A percentile compares a stretch with the other conserved stretches of the same genome.
Evolutionary conservation across 2,329 filamentous ascomycete genomes (phyloP).

Genomic region (Pleoardoris graminearum): DNA sequence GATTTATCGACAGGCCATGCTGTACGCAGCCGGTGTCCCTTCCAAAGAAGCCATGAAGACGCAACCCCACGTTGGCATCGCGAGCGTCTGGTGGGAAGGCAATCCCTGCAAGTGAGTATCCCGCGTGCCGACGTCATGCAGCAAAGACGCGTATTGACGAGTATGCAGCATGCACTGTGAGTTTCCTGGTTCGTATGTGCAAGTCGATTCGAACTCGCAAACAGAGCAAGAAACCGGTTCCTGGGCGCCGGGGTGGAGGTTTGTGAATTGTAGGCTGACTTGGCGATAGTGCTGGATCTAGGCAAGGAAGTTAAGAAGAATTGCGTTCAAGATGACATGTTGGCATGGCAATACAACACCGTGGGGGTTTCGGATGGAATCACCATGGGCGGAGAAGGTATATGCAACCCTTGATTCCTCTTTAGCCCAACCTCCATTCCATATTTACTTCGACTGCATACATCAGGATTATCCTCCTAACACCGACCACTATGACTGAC

Average conservation of each 20-base stretch:
- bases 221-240: too few species aligned
- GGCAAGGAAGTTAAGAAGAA: slow-evolving; percentile 85
- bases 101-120: slow-evolving; percentile 86
- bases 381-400: slow-evolving; percentile 91
- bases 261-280: slow-evolving; percentile 4
- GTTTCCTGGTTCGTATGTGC: slow-evolving; percentile 20
- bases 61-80: slow-evolving; percentile 86
- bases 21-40: slow-evolving; percentile 89
- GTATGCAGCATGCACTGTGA: slow-evolving; percentile 54
- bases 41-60: slow-evolving; percentile 84
- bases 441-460: neutral
- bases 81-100: slow-evolving; percentile 96
- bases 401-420: slow-evolving; percentile 36
- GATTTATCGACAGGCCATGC: slow-evolving; percentile 72
- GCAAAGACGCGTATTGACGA: slow-evolving; percentile 19
- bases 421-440: neutral
- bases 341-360: slow-evolving; percentile 94
- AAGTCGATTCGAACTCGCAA: slow-evolving; percentile 4
- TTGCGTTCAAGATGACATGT: slow-evolving; percentile 79
- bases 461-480: too few species aligned
- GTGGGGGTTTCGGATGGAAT: slow-evolving; percentile 89
- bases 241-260: too few species aligned
- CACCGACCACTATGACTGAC: too few species aligned
- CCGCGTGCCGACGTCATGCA: slow-evolving; percentile 16
- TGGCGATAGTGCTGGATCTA: slow-evolving; percentile 71